Conservation (phyloP, 495 filamentous ascomycete species). For the Oidiodendron maius region DNA sequence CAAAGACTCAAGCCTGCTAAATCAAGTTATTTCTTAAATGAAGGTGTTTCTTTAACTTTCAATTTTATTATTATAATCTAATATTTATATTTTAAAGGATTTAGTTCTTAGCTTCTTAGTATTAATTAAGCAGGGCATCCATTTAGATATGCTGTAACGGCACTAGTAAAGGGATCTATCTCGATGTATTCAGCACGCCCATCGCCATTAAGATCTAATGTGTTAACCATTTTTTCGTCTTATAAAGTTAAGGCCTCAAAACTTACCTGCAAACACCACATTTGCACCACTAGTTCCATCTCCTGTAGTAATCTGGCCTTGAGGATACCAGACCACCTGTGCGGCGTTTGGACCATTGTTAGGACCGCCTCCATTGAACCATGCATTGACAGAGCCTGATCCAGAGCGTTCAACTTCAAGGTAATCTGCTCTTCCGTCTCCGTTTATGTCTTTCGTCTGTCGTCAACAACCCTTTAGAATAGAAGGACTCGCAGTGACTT, state of each 20-base stretch:
- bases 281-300: background rate
- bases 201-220: constrained; percentile 9
- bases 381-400: background rate
- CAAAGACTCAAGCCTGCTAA: too few relatives aligned
- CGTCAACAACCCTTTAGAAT: too few relatives aligned
- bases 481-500: too few relatives aligned
- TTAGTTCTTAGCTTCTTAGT: too few relatives aligned
- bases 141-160: constrained; percentile 2
- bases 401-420: background rate
- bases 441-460: too few relatives aligned
- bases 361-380: background rate
- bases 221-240: too few relatives aligned
- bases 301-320: constrained; percentile 4
- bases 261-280: constrained; percentile 1
- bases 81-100: too few relatives aligned
- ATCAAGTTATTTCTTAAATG: too few relatives aligned
- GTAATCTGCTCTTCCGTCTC: constrained; percentile 21
- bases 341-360: background rate
- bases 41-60: too few relatives aligned
- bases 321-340: background rate
- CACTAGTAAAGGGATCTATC: background rate
- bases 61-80: too few relatives aligned
- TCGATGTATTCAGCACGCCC: constrained; percentile 2
- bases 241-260: too few relatives aligned
- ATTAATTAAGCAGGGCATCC: too few relatives aligned